Base-by-base conservation (phyloP, 331 rosid genomes). In the Malus hybrid region DNA sequence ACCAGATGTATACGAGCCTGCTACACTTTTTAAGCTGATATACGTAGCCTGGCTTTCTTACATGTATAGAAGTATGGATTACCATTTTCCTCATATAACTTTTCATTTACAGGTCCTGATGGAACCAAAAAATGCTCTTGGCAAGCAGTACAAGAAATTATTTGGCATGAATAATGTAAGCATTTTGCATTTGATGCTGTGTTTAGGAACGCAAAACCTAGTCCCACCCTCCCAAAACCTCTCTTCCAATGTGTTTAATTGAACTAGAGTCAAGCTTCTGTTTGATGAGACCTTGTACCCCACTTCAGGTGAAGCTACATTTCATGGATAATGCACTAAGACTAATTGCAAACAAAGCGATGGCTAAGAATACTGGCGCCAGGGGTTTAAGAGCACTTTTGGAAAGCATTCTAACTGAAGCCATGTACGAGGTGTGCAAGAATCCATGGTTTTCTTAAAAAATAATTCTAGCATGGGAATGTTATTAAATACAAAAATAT, bases 121-220 rank as follows among this genome's bases (percentile, higher is more conserved):
- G 3, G 92, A 91, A 85, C 98, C 98, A 7, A 94, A 90, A 84
- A 90, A 94, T 68, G 97, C 98, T 77, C 97, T 94, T 72, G 93
- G 98, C 30, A 94, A 87, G 86, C 98, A 94, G 87, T 94, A 88
- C 93, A 86, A 87, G 93, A 94, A 91, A 76, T 83, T 94, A 81
- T 90, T 94, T 56, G 78, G 93, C 85, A 90, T 94, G 96, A 94
- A 94, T 75, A 77, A 90, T 66, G 98, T 94, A 84, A 91, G 95
- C 70, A 58, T 2, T 75, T 66, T 73, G 11, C 48, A 32, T 58
- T 48, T 14, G 12, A 48, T 58, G 70, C 70, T 75, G 34, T 14
- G 42, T 28, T 44, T 44, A 44, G 50, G 50, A 44, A 12, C 50
- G 50, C 50, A 44, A 44, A 44, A 44, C 50, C 15, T 44, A 44